Conservation (phyloP, 1,284 basidiomycete species). For the Cerioporus squamosus region DNA sequence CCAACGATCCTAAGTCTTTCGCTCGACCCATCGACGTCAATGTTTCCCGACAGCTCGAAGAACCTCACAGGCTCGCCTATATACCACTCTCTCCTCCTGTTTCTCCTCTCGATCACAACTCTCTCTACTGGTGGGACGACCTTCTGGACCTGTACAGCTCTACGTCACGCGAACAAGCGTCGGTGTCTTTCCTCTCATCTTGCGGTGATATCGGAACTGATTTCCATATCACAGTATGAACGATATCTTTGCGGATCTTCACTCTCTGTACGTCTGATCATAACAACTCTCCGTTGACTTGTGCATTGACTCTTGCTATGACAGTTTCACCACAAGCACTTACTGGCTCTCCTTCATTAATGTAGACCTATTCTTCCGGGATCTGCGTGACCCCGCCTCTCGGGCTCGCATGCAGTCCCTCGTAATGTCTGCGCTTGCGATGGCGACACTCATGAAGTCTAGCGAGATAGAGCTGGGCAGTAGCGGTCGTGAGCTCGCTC, state of each 20-base stretch:
- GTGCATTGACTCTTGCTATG: background rate
- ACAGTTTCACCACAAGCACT: constrained; percentile 52
- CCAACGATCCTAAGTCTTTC: constrained; percentile 23
- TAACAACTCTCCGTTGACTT: constrained; percentile 1
- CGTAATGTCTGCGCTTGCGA: constrained; percentile 67
- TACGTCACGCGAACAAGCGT: constrained; percentile 47
- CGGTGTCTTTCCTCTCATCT: constrained; percentile 21
- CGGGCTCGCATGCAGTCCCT: constrained; percentile 69
- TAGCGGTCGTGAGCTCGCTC: constrained; percentile 53
- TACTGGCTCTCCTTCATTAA: constrained; percentile 73
- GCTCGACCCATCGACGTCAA: constrained; percentile 25
- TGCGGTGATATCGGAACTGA: constrained; percentile 6
- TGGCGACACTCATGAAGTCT: constrained; percentile 75
- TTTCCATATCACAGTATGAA: constrained; percentile 43
- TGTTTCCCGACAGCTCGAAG: constrained; percentile 20
- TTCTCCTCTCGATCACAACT: constrained; percentile 47
- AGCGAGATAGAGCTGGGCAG: constrained; percentile 63
- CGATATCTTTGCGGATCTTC: constrained; percentile 57
- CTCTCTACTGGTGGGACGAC: constrained; percentile 66
- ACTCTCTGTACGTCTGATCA: constrained; percentile 51
- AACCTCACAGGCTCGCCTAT: constrained; percentile 18
- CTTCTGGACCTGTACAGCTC: constrained; percentile 55
- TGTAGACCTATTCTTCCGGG: constrained; percentile 54
- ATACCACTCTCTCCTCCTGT: constrained; percentile 41
- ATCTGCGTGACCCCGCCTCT: constrained; percentile 52